A percentile compares a stretch with the other conserved stretches of the same genome.
These are phyloP conservation scores for Eutrema heterophyllum DNA, from an alignment of 345 rosid species.

Conservation along the genomic window DNA sequence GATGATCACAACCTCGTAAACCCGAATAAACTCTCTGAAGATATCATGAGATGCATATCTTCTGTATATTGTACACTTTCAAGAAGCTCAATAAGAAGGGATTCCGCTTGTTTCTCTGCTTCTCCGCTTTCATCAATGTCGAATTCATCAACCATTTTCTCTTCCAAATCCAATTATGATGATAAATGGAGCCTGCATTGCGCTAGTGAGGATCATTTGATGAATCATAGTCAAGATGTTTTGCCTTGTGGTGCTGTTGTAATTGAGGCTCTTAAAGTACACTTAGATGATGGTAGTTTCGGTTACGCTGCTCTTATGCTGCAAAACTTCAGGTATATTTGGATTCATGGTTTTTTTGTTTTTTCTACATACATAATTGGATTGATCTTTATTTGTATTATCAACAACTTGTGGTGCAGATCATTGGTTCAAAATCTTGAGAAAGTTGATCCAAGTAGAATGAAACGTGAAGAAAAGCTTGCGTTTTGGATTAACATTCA, in stretches of 20 bases:
- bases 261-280: constrained; percentile 53
- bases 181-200: constrained; percentile 59
- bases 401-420: constrained; percentile 32
- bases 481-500: constrained; percentile 95
- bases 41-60: constrained; percentile 73
- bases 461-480: constrained; percentile 90
- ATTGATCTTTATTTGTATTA: not conserved
- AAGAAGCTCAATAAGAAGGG: constrained; percentile 23
- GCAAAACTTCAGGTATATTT: constrained; percentile 62
- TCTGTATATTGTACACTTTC: constrained; percentile 74
- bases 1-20: constrained; percentile 23
- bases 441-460: constrained; percentile 63
- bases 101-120: constrained; percentile 34
- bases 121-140: constrained; percentile 71
- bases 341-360: not conserved
- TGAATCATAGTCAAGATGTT: constrained; percentile 39
- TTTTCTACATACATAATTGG: not conserved
- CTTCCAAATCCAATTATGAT: constrained; percentile 47
- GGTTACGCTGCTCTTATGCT: constrained; percentile 55
- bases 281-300: constrained; percentile 55
- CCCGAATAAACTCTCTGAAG: constrained; percentile 70
- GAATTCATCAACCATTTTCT: constrained; percentile 61
- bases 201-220: constrained; percentile 39
- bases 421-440: constrained; percentile 68
- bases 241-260: constrained; percentile 32